Conservation (phyloP, 1,284 basidiomycete species). For the Cystobasidium pallidum region DNA sequence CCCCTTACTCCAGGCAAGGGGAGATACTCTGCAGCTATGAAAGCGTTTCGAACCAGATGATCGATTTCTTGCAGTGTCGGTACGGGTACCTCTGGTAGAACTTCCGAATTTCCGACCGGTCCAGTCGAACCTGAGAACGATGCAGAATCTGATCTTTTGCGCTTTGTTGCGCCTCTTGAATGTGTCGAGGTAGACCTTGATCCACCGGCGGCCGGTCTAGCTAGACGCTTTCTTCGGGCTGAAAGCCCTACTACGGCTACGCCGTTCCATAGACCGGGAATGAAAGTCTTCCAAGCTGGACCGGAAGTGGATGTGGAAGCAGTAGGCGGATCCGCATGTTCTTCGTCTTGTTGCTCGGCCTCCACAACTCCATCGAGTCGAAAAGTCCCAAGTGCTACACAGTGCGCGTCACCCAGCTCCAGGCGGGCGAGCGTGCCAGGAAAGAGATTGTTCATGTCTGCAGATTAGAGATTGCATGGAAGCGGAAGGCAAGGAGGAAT, state of each 20-base stretch:
- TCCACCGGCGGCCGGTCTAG: neutral
- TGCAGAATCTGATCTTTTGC: constrained; percentile 12
- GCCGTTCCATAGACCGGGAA: neutral
- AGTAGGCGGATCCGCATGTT: neutral
- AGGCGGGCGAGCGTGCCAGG: constrained; percentile 3
- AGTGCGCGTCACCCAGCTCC: neutral
- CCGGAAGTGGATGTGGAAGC: neutral
- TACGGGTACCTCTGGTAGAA: neutral
- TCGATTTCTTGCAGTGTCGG: constrained; percentile 26
- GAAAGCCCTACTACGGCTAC: neutral
- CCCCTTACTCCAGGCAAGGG: neutral
- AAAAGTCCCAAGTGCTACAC: constrained; percentile 5
- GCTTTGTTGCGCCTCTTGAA: neutral
- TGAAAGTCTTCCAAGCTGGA: constrained; percentile 3
- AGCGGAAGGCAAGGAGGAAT: too few relatives aligned
- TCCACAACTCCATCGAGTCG: constrained; percentile 4
- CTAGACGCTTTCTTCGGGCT: neutral
- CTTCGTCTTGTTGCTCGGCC: neutral
- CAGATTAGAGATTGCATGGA: too few relatives aligned
- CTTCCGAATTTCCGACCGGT: neutral
- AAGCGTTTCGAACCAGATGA: constrained; percentile 20
- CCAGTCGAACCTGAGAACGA: neutral
- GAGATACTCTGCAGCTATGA: constrained; percentile 18
- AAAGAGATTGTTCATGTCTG: constrained; percentile 7
- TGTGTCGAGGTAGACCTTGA: neutral